phyloP scores from a whole-genome alignment of 2,329 filamentous ascomycete species.

The Microdochium trichocladiopsis region DNA sequence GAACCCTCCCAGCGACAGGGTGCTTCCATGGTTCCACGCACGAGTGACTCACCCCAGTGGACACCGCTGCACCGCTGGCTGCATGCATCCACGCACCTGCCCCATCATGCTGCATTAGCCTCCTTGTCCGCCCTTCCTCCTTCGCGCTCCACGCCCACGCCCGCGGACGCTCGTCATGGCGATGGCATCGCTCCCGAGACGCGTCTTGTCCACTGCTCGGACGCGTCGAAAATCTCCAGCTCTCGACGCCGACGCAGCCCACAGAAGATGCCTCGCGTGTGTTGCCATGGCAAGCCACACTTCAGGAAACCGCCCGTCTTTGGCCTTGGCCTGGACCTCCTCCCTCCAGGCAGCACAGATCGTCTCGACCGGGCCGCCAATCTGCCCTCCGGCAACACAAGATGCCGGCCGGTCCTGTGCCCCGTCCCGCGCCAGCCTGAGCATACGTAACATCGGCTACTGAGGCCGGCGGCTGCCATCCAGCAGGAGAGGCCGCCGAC shows the following conservation, averaged over 20 bases:
- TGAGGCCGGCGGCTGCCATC: background rate
- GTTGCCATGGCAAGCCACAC: background rate
- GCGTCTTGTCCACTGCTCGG: background rate
- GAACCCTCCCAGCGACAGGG: background rate
- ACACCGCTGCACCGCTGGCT: background rate
- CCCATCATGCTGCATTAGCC: background rate
- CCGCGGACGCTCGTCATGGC: background rate
- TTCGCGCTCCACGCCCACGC: background rate
- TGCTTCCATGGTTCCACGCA: background rate
- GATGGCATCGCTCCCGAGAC: background rate
- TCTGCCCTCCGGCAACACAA: background rate
- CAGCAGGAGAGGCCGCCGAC: background rate
- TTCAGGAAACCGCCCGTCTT: background rate
- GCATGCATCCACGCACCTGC: background rate
- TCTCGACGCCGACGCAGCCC: no score
- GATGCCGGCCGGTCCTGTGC: background rate
- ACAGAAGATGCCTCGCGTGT: background rate
- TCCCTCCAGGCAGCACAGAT: background rate
- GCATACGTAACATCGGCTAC: background rate
- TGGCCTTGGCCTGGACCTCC: background rate
- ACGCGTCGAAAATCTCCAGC: no score
- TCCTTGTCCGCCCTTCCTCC: background rate
- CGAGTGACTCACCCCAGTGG: background rate
- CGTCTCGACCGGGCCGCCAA: background rate
- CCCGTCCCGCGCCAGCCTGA: background rate